Evolutionary conservation across 176 grass and related monocot genomes (phyloP), one percentile per base, ranked within the genome.

Genomic region (Puya raimondii): DNA sequence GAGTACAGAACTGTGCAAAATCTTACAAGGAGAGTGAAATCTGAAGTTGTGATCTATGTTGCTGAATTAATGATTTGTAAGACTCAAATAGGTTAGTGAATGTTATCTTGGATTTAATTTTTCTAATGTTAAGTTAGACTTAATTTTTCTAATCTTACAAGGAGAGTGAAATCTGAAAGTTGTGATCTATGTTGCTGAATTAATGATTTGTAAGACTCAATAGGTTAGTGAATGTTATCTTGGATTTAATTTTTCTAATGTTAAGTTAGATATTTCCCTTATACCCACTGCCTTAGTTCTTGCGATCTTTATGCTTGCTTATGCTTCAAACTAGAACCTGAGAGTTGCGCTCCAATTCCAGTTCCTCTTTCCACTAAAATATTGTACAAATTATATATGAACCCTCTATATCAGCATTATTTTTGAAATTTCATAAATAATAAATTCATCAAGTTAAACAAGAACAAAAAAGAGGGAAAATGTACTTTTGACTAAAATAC

Each of bases 391-490:
- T 6, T 42, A 42, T 42, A 42, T 42, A 42, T 42, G 33, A 42
- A 42, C 33, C 33, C 33, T 6, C 33, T 7, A 42, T 42, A 42
- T 4, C 8, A 11, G 66, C 13, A 15, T 3, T 15, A 16, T 49
- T 12, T 53, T 23, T 50, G 18, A 16, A 67, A 42, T 66, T 15
- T 7, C 27, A 67, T 20, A 18, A 8, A 3, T 23, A 74, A 50
- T 2, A 73, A 68, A 42, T 7, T 7, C 33, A 42, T 6, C 33
- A 42, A 61, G 51, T 54, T 53, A 64, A 53, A 69, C 33, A 47
- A 12, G 23, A 69, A 56, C 3, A 51, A 80, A 76, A 12, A 76
- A 64, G 13, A 72, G 52, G 50, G 33, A 42, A 42, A 42, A 42
- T 42, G 6, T 7, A 6, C 33, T 42, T 42, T 7, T 42, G 33